These are phyloP conservation scores for Microsporum canis DNA, from an alignment of 2,329 filamentous ascomycete species.

Conservation along the genomic window DNA sequence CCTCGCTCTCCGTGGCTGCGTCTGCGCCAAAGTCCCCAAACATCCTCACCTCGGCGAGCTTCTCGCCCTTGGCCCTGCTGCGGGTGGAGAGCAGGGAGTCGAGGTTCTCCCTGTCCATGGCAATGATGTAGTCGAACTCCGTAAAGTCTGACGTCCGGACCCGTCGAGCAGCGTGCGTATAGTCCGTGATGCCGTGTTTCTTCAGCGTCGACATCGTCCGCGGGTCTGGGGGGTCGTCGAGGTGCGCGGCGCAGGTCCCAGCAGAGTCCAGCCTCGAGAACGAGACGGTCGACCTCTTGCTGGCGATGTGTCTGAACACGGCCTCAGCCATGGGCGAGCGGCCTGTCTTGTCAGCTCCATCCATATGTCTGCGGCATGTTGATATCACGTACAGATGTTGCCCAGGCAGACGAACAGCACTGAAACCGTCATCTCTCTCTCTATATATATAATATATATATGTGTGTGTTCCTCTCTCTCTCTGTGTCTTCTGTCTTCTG, in stretches of 20 bases:
- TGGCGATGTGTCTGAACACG: constrained; percentile 60
- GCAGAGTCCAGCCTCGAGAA: constrained; percentile 71
- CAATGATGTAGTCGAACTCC: constrained; percentile 83
- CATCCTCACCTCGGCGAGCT: constrained; percentile 53
- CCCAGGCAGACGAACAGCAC: constrained; percentile 93
- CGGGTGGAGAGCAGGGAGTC: constrained; percentile 54
- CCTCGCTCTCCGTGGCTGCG: constrained; percentile 37
- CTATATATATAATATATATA: neutral
- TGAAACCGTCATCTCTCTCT: constrained; percentile 38
- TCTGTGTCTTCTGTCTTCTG: too few relatives aligned
- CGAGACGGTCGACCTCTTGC: constrained; percentile 42
- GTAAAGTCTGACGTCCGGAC: constrained; percentile 63
- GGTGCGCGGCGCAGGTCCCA: constrained; percentile 82
- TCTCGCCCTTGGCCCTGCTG: constrained; percentile 35
- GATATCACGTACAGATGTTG: constrained; percentile 63
- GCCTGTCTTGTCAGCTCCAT: constrained; percentile 26
- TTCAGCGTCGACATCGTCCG: constrained; percentile 72
- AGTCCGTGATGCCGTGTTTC: constrained; percentile 62
- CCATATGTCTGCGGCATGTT: neutral
- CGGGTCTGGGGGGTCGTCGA: constrained; percentile 62
- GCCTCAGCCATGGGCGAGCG: constrained; percentile 92
- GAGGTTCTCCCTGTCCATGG: constrained; percentile 81
- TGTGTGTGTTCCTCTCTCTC: too few relatives aligned
- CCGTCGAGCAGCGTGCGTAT: constrained; percentile 65
- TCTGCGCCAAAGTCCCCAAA: constrained; percentile 64